phyloP scores from a whole-genome alignment of 768 basidiomycete species.

The Russula sp. region DNA sequence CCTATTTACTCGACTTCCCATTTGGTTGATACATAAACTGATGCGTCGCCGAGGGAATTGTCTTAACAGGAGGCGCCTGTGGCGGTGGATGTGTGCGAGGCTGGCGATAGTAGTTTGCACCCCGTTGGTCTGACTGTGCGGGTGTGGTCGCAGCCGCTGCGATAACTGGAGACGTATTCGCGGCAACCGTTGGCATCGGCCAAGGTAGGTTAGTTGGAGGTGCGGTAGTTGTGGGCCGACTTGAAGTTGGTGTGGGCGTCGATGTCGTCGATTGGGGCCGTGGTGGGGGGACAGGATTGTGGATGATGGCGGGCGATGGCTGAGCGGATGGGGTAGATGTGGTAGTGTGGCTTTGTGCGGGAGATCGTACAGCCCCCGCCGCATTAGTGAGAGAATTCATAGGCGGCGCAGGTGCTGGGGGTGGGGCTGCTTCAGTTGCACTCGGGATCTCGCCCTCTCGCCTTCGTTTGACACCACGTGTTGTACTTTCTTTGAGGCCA shows the following conservation, averaged over 20 bases:
- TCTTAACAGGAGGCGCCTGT: not conserved
- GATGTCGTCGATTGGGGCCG: conserved; percentile 14
- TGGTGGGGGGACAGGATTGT: conserved; percentile 8
- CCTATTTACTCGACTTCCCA: conserved; percentile 17
- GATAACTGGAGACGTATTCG: conserved; percentile 21
- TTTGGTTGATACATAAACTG: conserved; percentile 21
- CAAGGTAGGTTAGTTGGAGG: conserved; percentile 19
- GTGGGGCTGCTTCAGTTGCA: conserved; percentile 4
- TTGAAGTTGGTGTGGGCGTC: conserved; percentile 13
- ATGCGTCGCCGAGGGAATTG: conserved; percentile 12
- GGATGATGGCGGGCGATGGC: conserved; percentile 20
- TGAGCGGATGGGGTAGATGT: conserved; percentile 18
- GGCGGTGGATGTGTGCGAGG: conserved; percentile 7
- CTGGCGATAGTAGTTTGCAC: conserved; percentile 15
- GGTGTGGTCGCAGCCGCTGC: conserved; percentile 2
- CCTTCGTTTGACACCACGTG: conserved; percentile 53
- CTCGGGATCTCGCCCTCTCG: conserved; percentile 30
- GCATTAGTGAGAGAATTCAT: conserved; percentile 14
- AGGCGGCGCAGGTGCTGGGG: conserved; percentile 5
- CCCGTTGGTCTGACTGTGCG: conserved; percentile 7
- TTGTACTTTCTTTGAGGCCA: conserved; percentile 70
- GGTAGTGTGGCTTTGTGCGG: conserved; percentile 16
- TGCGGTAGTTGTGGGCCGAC: conserved; percentile 13
- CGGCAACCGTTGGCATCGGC: conserved; percentile 23
- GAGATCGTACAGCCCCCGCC: conserved; percentile 12